phyloP scores from a whole-genome alignment of 2,329 filamentous ascomycete genomes.

The Trichoderma sp. region DNA sequence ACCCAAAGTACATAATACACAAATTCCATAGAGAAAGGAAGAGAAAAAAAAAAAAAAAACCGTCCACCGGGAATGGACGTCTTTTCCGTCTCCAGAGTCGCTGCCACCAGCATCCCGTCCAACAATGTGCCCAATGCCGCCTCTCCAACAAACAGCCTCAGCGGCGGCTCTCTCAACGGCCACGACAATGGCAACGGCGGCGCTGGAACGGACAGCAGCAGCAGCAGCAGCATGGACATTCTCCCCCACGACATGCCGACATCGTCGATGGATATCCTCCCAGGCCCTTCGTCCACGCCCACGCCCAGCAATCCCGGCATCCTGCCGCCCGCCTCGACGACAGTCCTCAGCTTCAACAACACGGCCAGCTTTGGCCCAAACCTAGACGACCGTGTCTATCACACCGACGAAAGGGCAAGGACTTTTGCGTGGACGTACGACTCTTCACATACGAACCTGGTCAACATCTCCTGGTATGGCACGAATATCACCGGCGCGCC shows the following conservation, averaged over 20 bases:
- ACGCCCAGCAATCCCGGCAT: neutral
- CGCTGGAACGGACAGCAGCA: neutral
- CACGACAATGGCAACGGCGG: neutral
- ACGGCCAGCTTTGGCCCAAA: neutral
- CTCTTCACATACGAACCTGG: neutral
- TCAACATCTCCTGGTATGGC: constrained; percentile 21
- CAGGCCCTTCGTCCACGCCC: neutral
- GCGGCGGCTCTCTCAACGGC: neutral
- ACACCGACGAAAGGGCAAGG: neutral
- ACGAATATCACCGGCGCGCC: neutral
- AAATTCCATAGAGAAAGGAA: neutral
- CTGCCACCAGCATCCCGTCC: constrained; percentile 4
- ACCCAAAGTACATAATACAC: neutral
- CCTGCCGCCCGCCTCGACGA: neutral
- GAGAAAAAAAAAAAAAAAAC: neutral
- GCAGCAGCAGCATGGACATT: constrained; percentile 4
- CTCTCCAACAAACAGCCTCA: neutral
- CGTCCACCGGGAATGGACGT: constrained; percentile 5
- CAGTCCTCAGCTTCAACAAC: constrained; percentile 19
- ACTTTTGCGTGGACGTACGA: constrained; percentile 11
- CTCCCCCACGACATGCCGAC: neutral
- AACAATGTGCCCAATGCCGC: neutral
- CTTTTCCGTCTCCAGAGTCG: neutral
- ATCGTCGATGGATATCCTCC: neutral
- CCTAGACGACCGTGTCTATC: constrained; percentile 1